These are phyloP conservation scores for Carnegiea gigantea DNA, from an alignment of 179 eudicot genomes.

Conservation along the genomic window DNA sequence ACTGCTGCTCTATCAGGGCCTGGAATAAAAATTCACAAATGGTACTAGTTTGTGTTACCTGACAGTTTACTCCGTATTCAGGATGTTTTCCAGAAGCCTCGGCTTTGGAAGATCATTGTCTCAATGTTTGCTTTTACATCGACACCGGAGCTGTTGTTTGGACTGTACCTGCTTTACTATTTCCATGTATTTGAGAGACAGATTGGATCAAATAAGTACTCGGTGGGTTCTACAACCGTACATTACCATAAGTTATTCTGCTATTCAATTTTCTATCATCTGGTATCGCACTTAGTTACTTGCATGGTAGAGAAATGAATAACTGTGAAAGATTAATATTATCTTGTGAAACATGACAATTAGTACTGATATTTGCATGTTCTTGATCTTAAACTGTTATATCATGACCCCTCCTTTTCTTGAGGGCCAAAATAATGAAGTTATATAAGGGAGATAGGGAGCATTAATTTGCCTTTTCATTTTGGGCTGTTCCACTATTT, in stretches of 20 bases:
- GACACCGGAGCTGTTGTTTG: constrained; percentile 84
- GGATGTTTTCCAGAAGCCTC: constrained; percentile 84
- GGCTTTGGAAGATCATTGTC: constrained; percentile 78
- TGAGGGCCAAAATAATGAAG: not conserved
- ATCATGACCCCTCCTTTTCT: not conserved
- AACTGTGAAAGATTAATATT: not conserved
- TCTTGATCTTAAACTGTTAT: not conserved
- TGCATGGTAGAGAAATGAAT: not conserved
- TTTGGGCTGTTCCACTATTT: not conserved
- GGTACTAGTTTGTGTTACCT: not conserved
- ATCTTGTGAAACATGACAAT: not conserved
- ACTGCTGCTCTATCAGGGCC: not conserved
- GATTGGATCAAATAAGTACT: constrained; percentile 91
- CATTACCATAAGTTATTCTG: not conserved
- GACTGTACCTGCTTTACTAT: constrained; percentile 81
- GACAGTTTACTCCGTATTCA: constrained; percentile 27
- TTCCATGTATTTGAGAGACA: constrained; percentile 97
- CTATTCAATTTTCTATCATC: not conserved
- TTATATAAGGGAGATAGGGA: not conserved
- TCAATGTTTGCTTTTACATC: constrained; percentile 84
- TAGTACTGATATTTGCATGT: not conserved
- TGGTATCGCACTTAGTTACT: not conserved
- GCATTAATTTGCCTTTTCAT: not conserved
- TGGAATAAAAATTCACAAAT: not conserved
- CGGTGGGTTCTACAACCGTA: constrained; percentile 50